Conservation (phyloP, 257 asterid species). For the Solanum pimpinellifolium region DNA sequence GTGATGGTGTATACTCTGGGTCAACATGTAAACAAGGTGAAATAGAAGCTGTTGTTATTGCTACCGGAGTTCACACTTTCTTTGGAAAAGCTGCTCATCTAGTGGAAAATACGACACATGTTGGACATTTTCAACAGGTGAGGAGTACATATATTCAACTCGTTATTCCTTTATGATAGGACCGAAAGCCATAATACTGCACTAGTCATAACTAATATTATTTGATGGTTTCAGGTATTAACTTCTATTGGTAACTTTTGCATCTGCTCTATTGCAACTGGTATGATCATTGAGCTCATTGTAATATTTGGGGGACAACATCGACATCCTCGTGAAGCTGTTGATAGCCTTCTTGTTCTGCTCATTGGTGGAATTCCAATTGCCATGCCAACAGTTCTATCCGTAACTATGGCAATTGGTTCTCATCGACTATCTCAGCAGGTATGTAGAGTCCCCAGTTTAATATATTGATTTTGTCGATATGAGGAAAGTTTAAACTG, state of each 20-base stretch:
- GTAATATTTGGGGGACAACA: slow-evolving; percentile 15
- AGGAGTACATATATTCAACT: not conserved
- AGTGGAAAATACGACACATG: slow-evolving; percentile 26
- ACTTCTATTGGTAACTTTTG: slow-evolving; percentile 31
- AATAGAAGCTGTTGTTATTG: slow-evolving; percentile 30
- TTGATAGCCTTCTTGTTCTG: slow-evolving; percentile 29
- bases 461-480: not conserved
- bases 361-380: slow-evolving; percentile 32
- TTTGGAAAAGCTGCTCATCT: slow-evolving; percentile 35
- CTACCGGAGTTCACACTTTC: slow-evolving; percentile 31
- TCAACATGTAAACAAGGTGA: slow-evolving; percentile 34
- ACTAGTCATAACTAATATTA: not conserved
- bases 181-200: not conserved
- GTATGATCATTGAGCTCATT: slow-evolving; percentile 20
- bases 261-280: slow-evolving; percentile 29
- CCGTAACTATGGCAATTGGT: slow-evolving; percentile 34
- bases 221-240: slow-evolving; percentile 16
- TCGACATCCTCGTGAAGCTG: slow-evolving; percentile 7
- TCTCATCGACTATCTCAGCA: slow-evolving; percentile 30
- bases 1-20: slow-evolving; percentile 23
- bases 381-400: slow-evolving; percentile 34
- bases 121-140: slow-evolving; percentile 29
- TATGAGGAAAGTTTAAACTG: not conserved
- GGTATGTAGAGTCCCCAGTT: not conserved
- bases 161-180: not conserved